Evolutionary conservation across 2,329 filamentous ascomycete genomes (phyloP).

Genomic region (Fulvia fulva): DNA sequence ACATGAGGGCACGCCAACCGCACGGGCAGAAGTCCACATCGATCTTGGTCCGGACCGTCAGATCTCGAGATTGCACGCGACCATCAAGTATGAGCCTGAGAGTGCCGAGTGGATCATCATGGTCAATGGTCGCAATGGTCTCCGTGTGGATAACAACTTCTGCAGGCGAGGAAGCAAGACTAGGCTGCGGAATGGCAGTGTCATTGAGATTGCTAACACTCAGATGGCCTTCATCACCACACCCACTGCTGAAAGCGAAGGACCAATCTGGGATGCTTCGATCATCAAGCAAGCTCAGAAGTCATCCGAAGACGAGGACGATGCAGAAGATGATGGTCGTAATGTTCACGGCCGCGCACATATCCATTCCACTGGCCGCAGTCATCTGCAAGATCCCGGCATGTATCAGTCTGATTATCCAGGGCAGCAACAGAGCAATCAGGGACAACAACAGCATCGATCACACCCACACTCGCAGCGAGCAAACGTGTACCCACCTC

Average conservation of each 20-base stretch:
- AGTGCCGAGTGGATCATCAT: conserved; percentile 70
- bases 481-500: conserved; percentile 28
- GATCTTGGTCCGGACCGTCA: conserved; percentile 62
- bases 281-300: conserved; percentile 37
- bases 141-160: conserved; percentile 72
- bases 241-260: conserved; percentile 66
- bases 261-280: conserved; percentile 54
- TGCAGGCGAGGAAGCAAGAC: conserved; percentile 65
- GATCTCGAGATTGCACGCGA: conserved; percentile 48
- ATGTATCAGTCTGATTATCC: conserved; percentile 26
- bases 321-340: conserved; percentile 32
- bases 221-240: conserved; percentile 99
- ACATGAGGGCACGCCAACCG: conserved; percentile 27
- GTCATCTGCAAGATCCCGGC: conserved; percentile 19
- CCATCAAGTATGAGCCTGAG: conserved; percentile 45
- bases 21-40: conserved; percentile 64
- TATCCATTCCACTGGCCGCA: conserved; percentile 12
- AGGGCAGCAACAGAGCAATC: conserved; percentile 21
- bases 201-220: conserved; percentile 85
- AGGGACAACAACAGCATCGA: conserved; percentile 22
- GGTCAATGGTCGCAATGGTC: conserved; percentile 87
- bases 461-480: conserved; percentile 37
- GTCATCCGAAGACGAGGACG: conserved; percentile 42
- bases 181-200: conserved; percentile 75
- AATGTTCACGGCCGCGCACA: conserved; percentile 11